Base-by-base conservation (phyloP, 257 asterid species). In the Solanum peruvianum region DNA sequence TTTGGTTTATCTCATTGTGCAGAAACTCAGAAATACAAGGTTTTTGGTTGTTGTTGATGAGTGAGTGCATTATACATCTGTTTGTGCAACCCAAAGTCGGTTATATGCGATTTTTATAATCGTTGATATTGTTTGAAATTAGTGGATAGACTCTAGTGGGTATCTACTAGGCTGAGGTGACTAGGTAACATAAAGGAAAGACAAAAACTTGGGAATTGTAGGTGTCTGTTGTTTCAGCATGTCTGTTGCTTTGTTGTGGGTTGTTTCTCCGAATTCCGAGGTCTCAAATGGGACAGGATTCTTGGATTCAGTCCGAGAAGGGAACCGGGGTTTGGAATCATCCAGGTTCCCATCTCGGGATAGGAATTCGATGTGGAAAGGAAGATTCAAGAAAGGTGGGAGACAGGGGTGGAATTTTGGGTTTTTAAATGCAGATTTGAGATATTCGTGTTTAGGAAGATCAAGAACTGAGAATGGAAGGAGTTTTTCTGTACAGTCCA, bases 231-330 rank as follows among this genome's bases (percentile, higher is more conserved):
- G 86, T 49, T 87, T 90, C 84, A 93, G 85, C 87, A 97, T 97
- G 99, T 92, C 98, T 90, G 94, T 90, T 90, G 92, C 98, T 87
- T 86, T 94, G 92, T 62, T 92, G 80, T 92, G 97, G 98, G 93
- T 94, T 56, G 92, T 96, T 87, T 93, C 94, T 86, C 98, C 98
- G 20, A 85, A 88, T 60, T 90, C 92, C 49, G 98, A 94, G 90
- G 89, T 87, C 86, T 86, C 94, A 9, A 92, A 84, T 80, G 90
- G 96, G 62, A 66, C 85, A 29, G 96, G 94, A 77, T 90, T 93
- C 89, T 89, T 90, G 88, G 95, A 94, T 13, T 90, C 95, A 0
- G 56, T 87, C 85, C 91, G 95, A 60, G 95, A 93, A 10, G 95
- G 97, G 25, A 90, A 78, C 85, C 91, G 92, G 49, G 41, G 85